Percentiles rank a stretch among this genome's conserved stretches.
Evolutionary conservation across 169 alveolate species (phyloP).

Genomic region (Theileria annulata): DNA sequence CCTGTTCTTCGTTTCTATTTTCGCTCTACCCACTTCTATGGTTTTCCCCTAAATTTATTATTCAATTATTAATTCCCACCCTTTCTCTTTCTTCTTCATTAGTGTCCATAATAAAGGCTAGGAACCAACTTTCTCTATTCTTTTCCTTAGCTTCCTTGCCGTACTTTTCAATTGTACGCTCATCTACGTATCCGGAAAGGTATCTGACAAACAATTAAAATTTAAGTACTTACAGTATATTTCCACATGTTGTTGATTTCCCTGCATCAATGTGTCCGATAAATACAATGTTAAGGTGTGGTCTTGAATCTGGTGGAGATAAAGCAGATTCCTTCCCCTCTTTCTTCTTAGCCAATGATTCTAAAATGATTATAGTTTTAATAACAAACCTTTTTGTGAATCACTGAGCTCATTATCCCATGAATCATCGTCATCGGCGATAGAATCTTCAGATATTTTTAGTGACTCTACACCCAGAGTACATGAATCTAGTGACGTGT

Average conservation of each 20-base stretch:
- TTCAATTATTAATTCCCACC: constrained; percentile 12
- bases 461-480: constrained; percentile 23
- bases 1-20: constrained; percentile 88
- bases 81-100: constrained; percentile 97
- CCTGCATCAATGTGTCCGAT: constrained; percentile 99
- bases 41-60: constrained; percentile 90
- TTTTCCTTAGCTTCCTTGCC: constrained; percentile 98
- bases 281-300: constrained; percentile 93
- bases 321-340: constrained; percentile 33
- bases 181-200: constrained; percentile 92
- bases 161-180: constrained; percentile 94
- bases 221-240: constrained; percentile 79
- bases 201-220: constrained; percentile 28
- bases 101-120: constrained; percentile 99
- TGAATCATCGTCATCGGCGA: constrained; percentile 27
- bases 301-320: constrained; percentile 85
- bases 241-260: constrained; percentile 98
- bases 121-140: constrained; percentile 98
- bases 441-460: constrained; percentile 55
- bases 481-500: background rate
- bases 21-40: constrained; percentile 98
- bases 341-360: constrained; percentile 11
- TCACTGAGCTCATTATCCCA: constrained; percentile 23
- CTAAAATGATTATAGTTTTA: background rate
- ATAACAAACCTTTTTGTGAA: constrained; percentile 13